Percentiles rank a stretch among this genome's conserved stretches.
phyloP scores from a whole-genome alignment of 768 basidiomycete genomes.

The Trametes gibbosa region DNA sequence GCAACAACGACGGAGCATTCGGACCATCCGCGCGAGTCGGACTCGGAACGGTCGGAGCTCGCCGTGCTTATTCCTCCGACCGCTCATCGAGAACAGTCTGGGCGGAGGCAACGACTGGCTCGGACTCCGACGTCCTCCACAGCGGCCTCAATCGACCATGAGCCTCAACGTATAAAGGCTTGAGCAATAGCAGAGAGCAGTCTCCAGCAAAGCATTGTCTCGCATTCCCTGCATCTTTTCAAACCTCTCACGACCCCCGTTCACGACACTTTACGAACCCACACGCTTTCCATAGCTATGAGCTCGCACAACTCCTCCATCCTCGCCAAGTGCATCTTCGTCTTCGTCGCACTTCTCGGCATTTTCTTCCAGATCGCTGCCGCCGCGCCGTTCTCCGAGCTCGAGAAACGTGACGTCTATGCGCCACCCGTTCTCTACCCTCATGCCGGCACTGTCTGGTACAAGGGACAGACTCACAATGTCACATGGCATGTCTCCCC shows the following conservation, averaged over 20 bases:
- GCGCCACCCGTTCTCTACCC: constrained; percentile 13
- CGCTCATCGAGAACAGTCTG: no score
- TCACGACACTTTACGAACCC: not conserved
- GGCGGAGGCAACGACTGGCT: no score
- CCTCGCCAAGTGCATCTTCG: constrained; percentile 18
- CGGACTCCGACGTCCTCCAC: no score
- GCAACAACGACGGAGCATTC: no score
- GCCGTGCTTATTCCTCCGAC: no score
- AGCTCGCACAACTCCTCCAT: not conserved
- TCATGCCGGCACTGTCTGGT: constrained; percentile 16
- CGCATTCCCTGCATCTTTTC: not conserved
- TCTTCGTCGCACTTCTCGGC: constrained; percentile 1
- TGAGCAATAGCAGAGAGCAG: not conserved
- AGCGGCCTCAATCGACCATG: no score
- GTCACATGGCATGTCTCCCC: constrained; percentile 13
- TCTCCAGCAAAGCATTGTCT: not conserved
- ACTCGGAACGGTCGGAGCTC: no score
- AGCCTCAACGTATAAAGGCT: not conserved
- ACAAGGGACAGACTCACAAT: constrained; percentile 14
- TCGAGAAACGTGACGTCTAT: constrained; percentile 14
- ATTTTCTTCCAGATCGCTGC: not conserved
- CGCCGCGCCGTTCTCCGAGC: constrained; percentile 8
- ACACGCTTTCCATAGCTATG: not conserved
- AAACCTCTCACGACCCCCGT: not conserved
- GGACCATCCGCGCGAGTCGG: no score